Base-by-base conservation (phyloP, 371 early-diverging fungal genomes). In the Mucor plumbeus region DNA sequence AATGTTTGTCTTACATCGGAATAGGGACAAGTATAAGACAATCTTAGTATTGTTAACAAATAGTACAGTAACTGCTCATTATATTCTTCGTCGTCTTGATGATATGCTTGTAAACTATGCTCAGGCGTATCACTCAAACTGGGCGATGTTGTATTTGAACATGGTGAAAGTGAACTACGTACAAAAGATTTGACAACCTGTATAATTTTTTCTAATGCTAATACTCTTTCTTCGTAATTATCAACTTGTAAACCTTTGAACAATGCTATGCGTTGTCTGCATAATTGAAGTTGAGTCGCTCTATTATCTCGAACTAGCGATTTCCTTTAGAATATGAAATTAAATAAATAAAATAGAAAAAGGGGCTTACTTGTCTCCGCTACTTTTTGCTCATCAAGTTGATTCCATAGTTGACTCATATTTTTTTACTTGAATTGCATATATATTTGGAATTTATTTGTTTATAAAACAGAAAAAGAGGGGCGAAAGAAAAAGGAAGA, bases 11-110 rank as follows among this genome's bases (percentile, higher is more conserved):
- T 75, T 34, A 89, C 88, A 66, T 89, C 89, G 44, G 73, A 70
- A 68, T 83, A 88, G 0, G 89, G 89, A 58, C 89, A 89, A 31
- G 81, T 85, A 17, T 77, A 36, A 7, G 88, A 75, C 15, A 89
- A 67, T 34, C 89, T 75, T 17, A 89, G 66, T 39, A 89, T 82
- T 13, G 88, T 86, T 56, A 88, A 53, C 39, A 88, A 67, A 59
- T 83, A 81, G 33, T 79, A 78, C n/a, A 76, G 78, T 9, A 83
- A 54, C 50, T 81, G 76, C 62, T 74, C 76, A 36, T 67, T 72
- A 9, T 61, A 69, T 21, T 70, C 76, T 54, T 76, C 74, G 2
- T 69, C 65, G 39, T 75, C 69, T 15, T 59, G 58, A 7, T 33
- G n/a, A 7, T 36, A 17, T 34, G 59, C 36, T 47, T 54, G 56